Evolutionary conservation across 257 asterid species (phyloP).

Genomic region (Fraxinus quadrangulata): DNA sequence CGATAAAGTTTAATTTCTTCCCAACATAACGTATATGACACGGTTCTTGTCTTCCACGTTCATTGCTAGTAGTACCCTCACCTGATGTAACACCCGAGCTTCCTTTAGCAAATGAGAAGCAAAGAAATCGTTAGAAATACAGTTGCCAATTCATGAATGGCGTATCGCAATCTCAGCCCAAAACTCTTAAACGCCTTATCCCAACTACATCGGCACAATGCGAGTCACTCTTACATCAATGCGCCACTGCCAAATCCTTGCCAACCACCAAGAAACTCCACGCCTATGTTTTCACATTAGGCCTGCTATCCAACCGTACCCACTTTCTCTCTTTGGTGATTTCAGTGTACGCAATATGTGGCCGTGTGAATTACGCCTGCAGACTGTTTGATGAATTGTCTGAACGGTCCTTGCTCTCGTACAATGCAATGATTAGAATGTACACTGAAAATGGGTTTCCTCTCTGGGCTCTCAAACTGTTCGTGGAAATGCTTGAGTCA

Average conservation of each 20-base stretch:
- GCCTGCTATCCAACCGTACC: conserved; percentile 40
- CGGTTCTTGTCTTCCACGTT: too few relatives aligned
- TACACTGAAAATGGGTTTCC: conserved; percentile 62
- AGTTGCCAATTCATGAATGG: conserved; percentile 38
- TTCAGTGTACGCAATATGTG: conserved; percentile 54
- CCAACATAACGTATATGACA: too few relatives aligned
- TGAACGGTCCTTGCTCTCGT: conserved; percentile 50
- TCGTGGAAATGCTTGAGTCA: conserved; percentile 60
- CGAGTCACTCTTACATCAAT: conserved; percentile 60
- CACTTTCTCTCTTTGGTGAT: conserved; percentile 66
- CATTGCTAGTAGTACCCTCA: too few relatives aligned
- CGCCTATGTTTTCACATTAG: conserved; percentile 57
- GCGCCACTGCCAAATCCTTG: conserved; percentile 60
- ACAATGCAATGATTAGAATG: conserved; percentile 70
- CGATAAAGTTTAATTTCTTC: too few relatives aligned
- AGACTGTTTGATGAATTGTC: conserved; percentile 68
- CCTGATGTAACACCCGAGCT: too few relatives aligned
- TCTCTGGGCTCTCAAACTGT: conserved; percentile 55
- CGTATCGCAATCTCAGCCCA: conserved; percentile 39
- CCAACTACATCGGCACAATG: conserved; percentile 49
- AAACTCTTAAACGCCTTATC: conserved; percentile 44
- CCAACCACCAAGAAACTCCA: conserved; percentile 63
- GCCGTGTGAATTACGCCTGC: conserved; percentile 45
- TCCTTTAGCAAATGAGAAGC: not conserved
- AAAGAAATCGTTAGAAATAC: not conserved